phyloP scores from a whole-genome alignment of 208 protist genomes.

The Porcisia deanei region DNA sequence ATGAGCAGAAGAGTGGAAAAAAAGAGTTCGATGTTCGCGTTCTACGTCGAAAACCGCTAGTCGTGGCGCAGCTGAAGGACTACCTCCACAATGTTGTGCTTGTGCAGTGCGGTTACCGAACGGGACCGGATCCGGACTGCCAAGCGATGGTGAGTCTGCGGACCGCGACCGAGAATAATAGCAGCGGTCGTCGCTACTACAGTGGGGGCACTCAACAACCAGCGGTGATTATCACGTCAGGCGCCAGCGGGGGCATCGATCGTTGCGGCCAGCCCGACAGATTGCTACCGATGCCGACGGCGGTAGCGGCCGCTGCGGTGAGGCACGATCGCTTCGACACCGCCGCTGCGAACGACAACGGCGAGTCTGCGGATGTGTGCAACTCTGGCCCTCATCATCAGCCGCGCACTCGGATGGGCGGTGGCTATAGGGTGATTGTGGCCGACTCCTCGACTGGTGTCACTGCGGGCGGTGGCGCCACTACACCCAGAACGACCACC shows the following conservation, averaged over 20 bases:
- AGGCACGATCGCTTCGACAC: not conserved
- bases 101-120: conserved; percentile 69
- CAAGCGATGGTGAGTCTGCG: conserved; percentile 32
- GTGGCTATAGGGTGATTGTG: not conserved
- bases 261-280: conserved; percentile 6
- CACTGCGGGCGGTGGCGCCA: not conserved
- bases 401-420: conserved; percentile 7
- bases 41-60: conserved; percentile 42
- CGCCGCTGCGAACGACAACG: not conserved
- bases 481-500: not conserved
- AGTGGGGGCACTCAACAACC: conserved; percentile 23
- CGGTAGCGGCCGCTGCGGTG: not conserved
- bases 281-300: not conserved
- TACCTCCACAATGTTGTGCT: conserved; percentile 78
- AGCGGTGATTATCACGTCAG: conserved; percentile 16
- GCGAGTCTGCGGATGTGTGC: conserved; percentile 12
- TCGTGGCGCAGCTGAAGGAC: conserved; percentile 62
- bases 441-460: not conserved
- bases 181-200: not conserved
- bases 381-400: conserved; percentile 21
- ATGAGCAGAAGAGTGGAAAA: conserved; percentile 60
- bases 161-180: conserved; percentile 21
- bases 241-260: conserved; percentile 11
- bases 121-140: conserved; percentile 36
- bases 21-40: conserved; percentile 63